A percentile compares a stretch with the other conserved stretches of the same genome.
These are phyloP conservation scores for Chloris gayana DNA, from an alignment of 176 grass and related monocot genomes.

Conservation along the genomic window DNA sequence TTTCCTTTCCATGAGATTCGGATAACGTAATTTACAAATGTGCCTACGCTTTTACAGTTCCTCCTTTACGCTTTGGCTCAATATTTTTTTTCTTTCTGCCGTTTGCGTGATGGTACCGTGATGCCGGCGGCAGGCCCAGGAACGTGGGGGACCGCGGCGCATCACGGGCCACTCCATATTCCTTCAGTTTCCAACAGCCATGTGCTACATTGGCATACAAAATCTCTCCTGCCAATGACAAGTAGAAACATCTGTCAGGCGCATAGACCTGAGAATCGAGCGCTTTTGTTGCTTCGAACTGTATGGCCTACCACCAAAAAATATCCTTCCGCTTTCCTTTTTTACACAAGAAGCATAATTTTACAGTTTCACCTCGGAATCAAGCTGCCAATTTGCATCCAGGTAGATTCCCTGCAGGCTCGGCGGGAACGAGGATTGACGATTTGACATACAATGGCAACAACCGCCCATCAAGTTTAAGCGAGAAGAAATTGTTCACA, in stretches of 20 bases:
- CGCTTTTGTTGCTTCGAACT: too few species aligned
- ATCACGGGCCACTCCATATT: background rate
- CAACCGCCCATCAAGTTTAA: background rate
- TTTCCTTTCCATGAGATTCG: background rate
- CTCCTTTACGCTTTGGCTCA: background rate
- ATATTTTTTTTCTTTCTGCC: background rate
- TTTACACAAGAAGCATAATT: too few species aligned
- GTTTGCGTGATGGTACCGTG: constrained; percentile 2
- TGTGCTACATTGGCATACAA: background rate
- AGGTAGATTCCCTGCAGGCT: background rate
- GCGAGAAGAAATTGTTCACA: background rate
- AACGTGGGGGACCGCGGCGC: background rate
- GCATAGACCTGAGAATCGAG: background rate
- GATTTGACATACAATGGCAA: too few species aligned
- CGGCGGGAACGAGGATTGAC: too few species aligned
- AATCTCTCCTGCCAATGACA: background rate
- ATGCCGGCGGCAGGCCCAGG: background rate
- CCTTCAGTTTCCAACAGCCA: background rate
- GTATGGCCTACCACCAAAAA: too few species aligned
- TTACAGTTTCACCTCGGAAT: too few species aligned
- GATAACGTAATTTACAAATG: background rate
- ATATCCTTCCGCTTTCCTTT: too few species aligned
- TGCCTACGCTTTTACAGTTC: background rate
- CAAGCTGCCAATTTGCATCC: too few species aligned
- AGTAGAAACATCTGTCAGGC: background rate